A percentile compares a stretch with the other conserved stretches of the same genome.
These are phyloP conservation scores for Crithidia brevicula DNA, from an alignment of 208 protist genomes.

Conservation along the genomic window DNA sequence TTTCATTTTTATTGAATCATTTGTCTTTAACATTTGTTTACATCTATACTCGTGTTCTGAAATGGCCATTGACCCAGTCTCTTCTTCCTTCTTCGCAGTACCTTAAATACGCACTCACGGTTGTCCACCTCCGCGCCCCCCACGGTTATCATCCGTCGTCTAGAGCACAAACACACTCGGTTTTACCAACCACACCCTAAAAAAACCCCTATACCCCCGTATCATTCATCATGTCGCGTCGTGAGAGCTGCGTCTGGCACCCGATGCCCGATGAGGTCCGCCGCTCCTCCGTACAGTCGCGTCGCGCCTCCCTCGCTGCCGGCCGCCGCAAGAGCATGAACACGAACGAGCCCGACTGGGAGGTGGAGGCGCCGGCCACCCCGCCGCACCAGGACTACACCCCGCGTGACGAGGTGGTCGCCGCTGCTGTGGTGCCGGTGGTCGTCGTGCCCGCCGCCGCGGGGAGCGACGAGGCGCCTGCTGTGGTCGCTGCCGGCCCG, in stretches of 20 bases:
- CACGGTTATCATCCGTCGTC: no score
- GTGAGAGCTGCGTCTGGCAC: slow-evolving; percentile 65
- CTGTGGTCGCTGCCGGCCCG: neutral
- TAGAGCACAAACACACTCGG: no score
- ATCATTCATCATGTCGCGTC: slow-evolving; percentile 37
- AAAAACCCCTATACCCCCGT: no score
- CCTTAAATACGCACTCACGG: no score
- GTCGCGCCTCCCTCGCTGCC: slow-evolving; percentile 51
- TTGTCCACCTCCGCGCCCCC: no score
- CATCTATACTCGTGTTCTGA: no score
- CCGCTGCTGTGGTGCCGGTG: neutral
- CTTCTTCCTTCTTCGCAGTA: no score
- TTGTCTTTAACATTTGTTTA: no score
- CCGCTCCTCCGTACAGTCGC: slow-evolving; percentile 46
- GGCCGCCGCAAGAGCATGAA: slow-evolving; percentile 40
- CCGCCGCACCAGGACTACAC: slow-evolving; percentile 32
- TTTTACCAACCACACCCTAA: no score
- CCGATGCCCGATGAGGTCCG: slow-evolving; percentile 67
- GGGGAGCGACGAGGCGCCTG: no score
- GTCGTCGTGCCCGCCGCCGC: neutral
- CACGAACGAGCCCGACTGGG: slow-evolving; percentile 43
- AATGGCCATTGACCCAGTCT: no score
- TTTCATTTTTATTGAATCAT: no score
- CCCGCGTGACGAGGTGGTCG: slow-evolving; percentile 12
- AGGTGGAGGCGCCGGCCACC: slow-evolving; percentile 47